Conservation (phyloP, 1,284 basidiomycete species). For the Ustilago shanxiensis region DNA sequence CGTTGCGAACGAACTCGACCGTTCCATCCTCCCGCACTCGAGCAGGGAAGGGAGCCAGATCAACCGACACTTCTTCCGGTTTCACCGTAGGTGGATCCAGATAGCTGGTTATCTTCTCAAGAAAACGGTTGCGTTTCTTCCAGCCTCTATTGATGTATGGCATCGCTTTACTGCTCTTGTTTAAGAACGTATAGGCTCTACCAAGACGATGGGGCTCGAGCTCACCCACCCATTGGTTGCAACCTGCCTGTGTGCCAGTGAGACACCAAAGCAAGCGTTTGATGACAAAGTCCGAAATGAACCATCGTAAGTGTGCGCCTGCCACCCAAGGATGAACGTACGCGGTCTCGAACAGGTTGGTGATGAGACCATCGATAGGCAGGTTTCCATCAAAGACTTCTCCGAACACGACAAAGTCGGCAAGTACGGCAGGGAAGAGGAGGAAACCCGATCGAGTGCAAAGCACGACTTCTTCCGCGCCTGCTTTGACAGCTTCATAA, state of each 20-base stretch:
- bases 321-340: conserved; percentile 74
- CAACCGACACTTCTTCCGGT: conserved; percentile 74
- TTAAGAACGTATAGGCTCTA: conserved; percentile 73
- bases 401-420: conserved; percentile 77
- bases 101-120: conserved; percentile 56
- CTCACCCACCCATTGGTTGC: conserved; percentile 79
- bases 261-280: conserved; percentile 77
- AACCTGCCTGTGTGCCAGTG: conserved; percentile 77
- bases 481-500: conserved; percentile 74
- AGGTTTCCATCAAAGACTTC: conserved; percentile 73
- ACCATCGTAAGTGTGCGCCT: conserved; percentile 76
- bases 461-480: conserved; percentile 75
- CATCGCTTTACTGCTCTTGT: conserved; percentile 70
- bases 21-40: conserved; percentile 73
- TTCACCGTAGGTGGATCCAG: conserved; percentile 73
- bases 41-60: conserved; percentile 77
- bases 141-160: conserved; percentile 72
- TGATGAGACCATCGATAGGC: conserved; percentile 77
- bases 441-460: conserved; percentile 75
- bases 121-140: conserved; percentile 71
- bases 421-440: conserved; percentile 77
- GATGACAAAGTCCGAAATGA: conserved; percentile 77
- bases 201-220: conserved; percentile 76
- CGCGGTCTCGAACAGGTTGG: conserved; percentile 75
- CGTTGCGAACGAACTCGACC: conserved; percentile 73